Base-by-base conservation (phyloP, 371 early-diverging fungal species). In the Lichtheimia ornata region DNA sequence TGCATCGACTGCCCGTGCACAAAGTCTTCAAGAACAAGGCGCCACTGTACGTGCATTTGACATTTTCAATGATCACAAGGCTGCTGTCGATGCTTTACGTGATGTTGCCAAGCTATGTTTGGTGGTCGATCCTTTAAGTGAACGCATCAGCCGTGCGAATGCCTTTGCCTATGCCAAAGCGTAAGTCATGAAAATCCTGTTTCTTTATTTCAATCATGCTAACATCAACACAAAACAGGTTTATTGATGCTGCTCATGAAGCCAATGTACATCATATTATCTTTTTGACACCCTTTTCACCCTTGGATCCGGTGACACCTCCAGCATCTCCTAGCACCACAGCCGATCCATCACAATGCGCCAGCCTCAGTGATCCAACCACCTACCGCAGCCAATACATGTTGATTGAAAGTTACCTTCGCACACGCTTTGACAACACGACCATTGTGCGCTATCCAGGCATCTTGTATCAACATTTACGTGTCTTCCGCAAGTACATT, bases 361-460 rank as follows among this genome's bases (percentile, higher is more conserved):
- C 57, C 50, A 58, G 63, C 50, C 18, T 50, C 4, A 47, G 52
- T 43, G 59, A 63, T 45, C 44, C 45, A 45, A 51, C 52, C 63
- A 71, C 75, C 7, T 81, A 71, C 58, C 72, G 76, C 13, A 63
- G 72, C 22, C 81, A 81, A 61, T 81, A 77, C 66, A 67, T 70
- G 65, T 45, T 71, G 40, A 73, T 77, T 51, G 81, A 81, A 49
- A 65, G 69, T 20, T 72, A 77, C 51, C 56, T 81, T 22, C 67
- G 69, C n/a, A 56, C 71, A 30, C 61, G 69, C 50, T 77, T 75
- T 41, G 70, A 73, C 52, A 55, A 61, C 18, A 71, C 72, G 51
- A 81, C 81, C 50, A 66, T 77, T 44, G 63, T 81, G 53, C 69
- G 77, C n/a, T 75, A 81, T 66, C 81, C 81, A 27, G 81, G 81